A percentile compares a stretch with the other conserved stretches of the same genome.
phyloP scores from a whole-genome alignment of 768 basidiomycete genomes.

The Brasilioporus rufonigricans region DNA sequence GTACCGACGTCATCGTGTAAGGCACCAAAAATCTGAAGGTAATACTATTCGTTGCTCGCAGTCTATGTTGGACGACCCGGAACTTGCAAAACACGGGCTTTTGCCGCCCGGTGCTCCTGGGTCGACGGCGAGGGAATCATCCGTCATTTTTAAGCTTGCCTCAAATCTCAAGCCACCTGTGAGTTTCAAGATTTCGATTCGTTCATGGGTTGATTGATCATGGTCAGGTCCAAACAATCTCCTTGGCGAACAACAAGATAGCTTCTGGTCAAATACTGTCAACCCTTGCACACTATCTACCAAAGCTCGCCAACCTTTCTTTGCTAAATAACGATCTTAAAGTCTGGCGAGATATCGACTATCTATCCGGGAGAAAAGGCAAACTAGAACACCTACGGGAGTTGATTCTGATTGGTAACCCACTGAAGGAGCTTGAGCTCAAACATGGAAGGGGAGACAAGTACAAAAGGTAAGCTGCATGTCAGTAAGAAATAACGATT shows the following conservation, averaged over 20 bases:
- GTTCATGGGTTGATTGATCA: neutral
- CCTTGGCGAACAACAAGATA: conserved; percentile 79
- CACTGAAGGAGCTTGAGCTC: conserved; percentile 61
- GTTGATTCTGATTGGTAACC: conserved; percentile 73
- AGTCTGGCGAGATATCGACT: conserved; percentile 68
- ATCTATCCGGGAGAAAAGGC: conserved; percentile 54
- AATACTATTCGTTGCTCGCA: conserved; percentile 34
- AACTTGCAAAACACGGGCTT: conserved; percentile 70
- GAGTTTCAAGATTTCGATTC: conserved; percentile 12
- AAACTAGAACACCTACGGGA: conserved; percentile 66
- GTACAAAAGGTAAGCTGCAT: conserved; percentile 61
- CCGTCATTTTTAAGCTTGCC: conserved; percentile 89
- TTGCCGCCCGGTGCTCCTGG: conserved; percentile 66
- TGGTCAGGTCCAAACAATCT: conserved; percentile 70
- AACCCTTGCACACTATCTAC: conserved; percentile 70
- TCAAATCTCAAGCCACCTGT: conserved; percentile 75
- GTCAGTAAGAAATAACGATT: neutral
- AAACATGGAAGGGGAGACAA: conserved; percentile 54
- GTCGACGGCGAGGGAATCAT: conserved; percentile 61
- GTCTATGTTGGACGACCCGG: conserved; percentile 77
- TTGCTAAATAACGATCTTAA: conserved; percentile 74
- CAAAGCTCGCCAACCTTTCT: conserved; percentile 76
- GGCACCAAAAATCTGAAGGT: neutral
- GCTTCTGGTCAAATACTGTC: conserved; percentile 55
- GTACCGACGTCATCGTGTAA: neutral